Base-by-base conservation (phyloP, 164 flowering plant genomes). In the Macadamia tetraphylla region DNA sequence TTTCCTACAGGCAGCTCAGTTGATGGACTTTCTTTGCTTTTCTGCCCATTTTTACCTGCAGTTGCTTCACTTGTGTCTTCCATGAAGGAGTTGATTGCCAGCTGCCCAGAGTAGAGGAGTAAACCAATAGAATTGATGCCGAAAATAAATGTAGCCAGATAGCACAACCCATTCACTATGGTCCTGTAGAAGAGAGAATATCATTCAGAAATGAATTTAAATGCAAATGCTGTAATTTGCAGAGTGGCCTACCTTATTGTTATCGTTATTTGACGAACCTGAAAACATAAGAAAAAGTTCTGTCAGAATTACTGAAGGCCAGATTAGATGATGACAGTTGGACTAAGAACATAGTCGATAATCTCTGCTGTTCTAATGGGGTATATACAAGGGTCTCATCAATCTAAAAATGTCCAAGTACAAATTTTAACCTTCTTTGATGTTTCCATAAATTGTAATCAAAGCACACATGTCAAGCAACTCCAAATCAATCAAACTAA, bases 241-340 rank as follows among this genome's bases (percentile, higher is more conserved):
- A 48, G 42, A 62, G 40, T 43, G 0, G 31, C 62, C 15, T 74
- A 94, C 98, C 97, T 90, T 74, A 94, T 75, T 13, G 98, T 94
- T 56, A 94, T 81, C 9, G 98, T 91, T 75, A 94, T 87, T 74
- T 94, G 97, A 14, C 97, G 93, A 67, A 84, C 98, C 98, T 94
- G 96, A 13, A 79, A 77, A 69, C 3, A 79, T 58, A 63, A 48
- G 69, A 73, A 59, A 29, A 42, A 57, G 23, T 40, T 42, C 5
- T 29, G 6, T 63, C 49, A 65, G 58, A 60, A 5, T 43, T 43
- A 43, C 48, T 5, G 48, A 9, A 43, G 9, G 9, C 48, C 48
- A 43, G 9, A 5, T 43, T 43, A 43, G 48, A 43, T 43, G 40
- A 31, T n/a, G 29, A 9, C 32, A 57, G 12, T 18, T 15, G 63